Conservation (phyloP, 2,329 filamentous ascomycete genomes). For the Stemphylium vesicarium region DNA sequence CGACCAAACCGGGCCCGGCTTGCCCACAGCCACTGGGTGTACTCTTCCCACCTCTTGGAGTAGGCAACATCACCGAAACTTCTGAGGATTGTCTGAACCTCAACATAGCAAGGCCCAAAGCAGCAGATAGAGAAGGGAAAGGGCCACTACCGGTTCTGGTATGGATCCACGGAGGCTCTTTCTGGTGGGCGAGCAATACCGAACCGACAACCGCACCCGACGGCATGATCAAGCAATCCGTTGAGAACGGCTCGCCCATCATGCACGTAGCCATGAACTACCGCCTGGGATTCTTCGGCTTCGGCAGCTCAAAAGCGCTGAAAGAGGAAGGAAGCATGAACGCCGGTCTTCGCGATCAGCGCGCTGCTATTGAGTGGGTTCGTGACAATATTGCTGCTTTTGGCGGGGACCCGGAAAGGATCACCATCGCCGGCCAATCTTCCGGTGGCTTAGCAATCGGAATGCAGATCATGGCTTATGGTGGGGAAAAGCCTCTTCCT, state of each 20-base stretch:
- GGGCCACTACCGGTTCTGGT: slow-evolving; percentile 60
- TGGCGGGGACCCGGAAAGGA: slow-evolving; percentile 43
- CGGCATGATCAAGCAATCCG: slow-evolving; percentile 55
- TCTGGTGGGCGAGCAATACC: slow-evolving; percentile 45
- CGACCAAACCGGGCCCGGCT: slow-evolving; percentile 51
- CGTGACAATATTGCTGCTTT: slow-evolving; percentile 46
- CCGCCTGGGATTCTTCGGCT: slow-evolving; percentile 50
- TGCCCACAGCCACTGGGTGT: slow-evolving; percentile 53
- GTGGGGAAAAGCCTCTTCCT: slow-evolving; percentile 36
- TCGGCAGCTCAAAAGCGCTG: slow-evolving; percentile 44
- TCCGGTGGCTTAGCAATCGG: slow-evolving; percentile 44
- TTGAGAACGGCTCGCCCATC: slow-evolving; percentile 51
- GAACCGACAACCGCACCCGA: slow-evolving; percentile 52
- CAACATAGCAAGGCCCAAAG: slow-evolving; percentile 64
- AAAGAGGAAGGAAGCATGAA: slow-evolving; percentile 45
- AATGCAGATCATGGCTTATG: slow-evolving; percentile 45
- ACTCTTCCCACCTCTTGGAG: slow-evolving; percentile 35
- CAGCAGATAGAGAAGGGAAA: slow-evolving; percentile 34
- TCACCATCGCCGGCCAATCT: slow-evolving; percentile 51
- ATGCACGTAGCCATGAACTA: slow-evolving; percentile 49
- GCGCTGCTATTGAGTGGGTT: slow-evolving; percentile 50
- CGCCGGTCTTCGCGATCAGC: slow-evolving; percentile 49
- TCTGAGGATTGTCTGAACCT: slow-evolving; percentile 66
- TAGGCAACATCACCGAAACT: slow-evolving; percentile 44
- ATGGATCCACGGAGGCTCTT: slow-evolving; percentile 63